phyloP scores from a whole-genome alignment of 208 protist species.

The Leishmania major region DNA sequence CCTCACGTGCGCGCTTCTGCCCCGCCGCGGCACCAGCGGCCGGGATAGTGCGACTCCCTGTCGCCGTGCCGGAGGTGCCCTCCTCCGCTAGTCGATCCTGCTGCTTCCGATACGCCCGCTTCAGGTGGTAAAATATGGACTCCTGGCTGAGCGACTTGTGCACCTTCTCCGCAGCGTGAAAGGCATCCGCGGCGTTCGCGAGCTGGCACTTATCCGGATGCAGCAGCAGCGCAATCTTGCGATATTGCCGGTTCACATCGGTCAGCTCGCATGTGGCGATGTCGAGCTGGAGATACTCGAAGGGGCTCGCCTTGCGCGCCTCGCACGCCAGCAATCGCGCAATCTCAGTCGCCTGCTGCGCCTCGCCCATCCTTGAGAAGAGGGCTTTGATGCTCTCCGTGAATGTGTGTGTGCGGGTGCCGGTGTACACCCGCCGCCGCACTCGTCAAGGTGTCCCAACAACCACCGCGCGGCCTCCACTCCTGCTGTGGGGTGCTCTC shows the following conservation, averaged over 20 bases:
- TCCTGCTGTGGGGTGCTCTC: background rate
- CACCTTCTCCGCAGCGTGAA: conserved; percentile 81
- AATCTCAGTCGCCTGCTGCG: conserved; percentile 65
- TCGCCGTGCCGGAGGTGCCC: conserved; percentile 6
- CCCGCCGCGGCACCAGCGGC: conserved; percentile 2
- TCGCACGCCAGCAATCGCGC: conserved; percentile 59
- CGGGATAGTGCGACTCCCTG: background rate
- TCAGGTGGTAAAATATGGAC: conserved; percentile 67
- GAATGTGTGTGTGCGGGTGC: background rate
- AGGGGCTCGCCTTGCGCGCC: conserved; percentile 43
- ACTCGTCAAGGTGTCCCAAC: background rate
- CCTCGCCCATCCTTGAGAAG: conserved; percentile 29
- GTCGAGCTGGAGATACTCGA: conserved; percentile 70
- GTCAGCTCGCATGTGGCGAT: conserved; percentile 54
- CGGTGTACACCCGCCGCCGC: background rate
- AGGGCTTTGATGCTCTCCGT: background rate
- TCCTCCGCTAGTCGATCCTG: conserved; percentile 55
- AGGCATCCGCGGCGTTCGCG: conserved; percentile 74
- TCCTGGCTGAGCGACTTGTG: conserved; percentile 81
- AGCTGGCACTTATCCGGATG: conserved; percentile 92
- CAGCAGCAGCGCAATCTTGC: conserved; percentile 78
- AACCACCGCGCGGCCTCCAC: background rate
- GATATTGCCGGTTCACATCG: conserved; percentile 77
- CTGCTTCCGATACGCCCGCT: conserved; percentile 64
- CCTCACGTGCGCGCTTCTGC: conserved; percentile 13